phyloP scores from a whole-genome alignment of 768 basidiomycete species.

The Russula sp. region DNA sequence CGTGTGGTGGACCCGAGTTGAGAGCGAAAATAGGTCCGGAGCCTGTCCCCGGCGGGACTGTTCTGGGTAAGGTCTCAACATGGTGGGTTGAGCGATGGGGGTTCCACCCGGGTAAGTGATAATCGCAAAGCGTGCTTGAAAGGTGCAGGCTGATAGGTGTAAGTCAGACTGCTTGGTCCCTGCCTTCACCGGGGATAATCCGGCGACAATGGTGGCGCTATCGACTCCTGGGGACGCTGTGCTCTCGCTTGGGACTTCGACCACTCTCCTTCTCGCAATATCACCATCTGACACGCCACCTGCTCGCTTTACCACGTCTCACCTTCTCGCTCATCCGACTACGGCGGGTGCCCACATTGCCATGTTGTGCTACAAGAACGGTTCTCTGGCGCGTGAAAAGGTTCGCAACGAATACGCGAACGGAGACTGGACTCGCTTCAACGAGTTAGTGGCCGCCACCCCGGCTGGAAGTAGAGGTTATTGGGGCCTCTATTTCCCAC shows the following conservation, averaged over 20 bases:
- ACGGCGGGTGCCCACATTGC: constrained; percentile 59
- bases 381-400: constrained; percentile 72
- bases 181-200: constrained; percentile 88
- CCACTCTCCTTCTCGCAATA: constrained; percentile 74
- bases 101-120: constrained; percentile 48
- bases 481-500: constrained; percentile 72
- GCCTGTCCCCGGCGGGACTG: constrained; percentile 63
- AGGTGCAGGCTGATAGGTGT: not conserved
- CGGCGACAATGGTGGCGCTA: constrained; percentile 70
- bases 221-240: constrained; percentile 75
- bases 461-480: constrained; percentile 52
- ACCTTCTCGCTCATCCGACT: constrained; percentile 66
- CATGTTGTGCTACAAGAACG: constrained; percentile 92
- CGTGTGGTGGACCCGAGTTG: constrained; percentile 62
- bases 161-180: constrained; percentile 63
- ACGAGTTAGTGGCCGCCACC: constrained; percentile 48
- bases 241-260: constrained; percentile 83
- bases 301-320: constrained; percentile 65
- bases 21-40: constrained; percentile 67
- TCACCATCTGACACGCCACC: constrained; percentile 58
- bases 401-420: constrained; percentile 59
- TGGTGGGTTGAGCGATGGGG: constrained; percentile 78
- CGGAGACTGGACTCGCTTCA: constrained; percentile 61
- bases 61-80: constrained; percentile 52
- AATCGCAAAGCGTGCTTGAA: not conserved